phyloP scores from a whole-genome alignment of 768 basidiomycete species.

The Podaxis rugospora region DNA sequence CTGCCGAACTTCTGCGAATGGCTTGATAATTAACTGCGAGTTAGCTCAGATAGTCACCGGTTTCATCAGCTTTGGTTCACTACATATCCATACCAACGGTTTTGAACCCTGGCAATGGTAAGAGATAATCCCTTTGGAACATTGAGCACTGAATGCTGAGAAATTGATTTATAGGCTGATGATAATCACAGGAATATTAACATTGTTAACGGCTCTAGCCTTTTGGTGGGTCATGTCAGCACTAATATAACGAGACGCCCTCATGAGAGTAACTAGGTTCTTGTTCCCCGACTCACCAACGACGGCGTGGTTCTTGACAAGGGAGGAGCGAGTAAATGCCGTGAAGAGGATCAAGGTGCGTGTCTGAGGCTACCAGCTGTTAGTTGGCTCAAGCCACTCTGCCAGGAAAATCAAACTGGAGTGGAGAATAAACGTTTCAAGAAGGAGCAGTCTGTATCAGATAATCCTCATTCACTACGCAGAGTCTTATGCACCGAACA shows the following conservation, averaged over 20 bases:
- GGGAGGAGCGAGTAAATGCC: slow-evolving; percentile 57
- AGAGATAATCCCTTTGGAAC: background rate
- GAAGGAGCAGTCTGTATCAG: slow-evolving; percentile 59
- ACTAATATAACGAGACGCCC: background rate
- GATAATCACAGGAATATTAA: slow-evolving; percentile 63
- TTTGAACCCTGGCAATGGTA: slow-evolving; percentile 77
- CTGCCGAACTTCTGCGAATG: too few species aligned
- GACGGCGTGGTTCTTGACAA: slow-evolving; percentile 69
- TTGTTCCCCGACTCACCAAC: slow-evolving; percentile 75
- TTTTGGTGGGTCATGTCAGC: slow-evolving; percentile 46
- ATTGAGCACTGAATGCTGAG: background rate
- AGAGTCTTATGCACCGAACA: slow-evolving; percentile 19
- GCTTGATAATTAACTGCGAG: background rate
- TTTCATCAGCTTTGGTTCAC: slow-evolving; percentile 60
- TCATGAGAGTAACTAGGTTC: slow-evolving; percentile 34
- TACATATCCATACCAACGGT: slow-evolving; percentile 52
- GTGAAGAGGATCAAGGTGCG: slow-evolving; percentile 59
- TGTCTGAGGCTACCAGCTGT: background rate
- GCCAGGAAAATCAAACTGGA: slow-evolving; percentile 70
- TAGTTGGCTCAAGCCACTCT: background rate
- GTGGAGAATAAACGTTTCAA: slow-evolving; percentile 82
- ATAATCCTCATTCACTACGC: background rate
- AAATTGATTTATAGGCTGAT: slow-evolving; percentile 43
- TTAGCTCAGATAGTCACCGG: slow-evolving; percentile 70
- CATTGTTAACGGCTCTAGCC: slow-evolving; percentile 42